Evolutionary conservation across 768 basidiomycete species (phyloP).

Genomic region (Termitomyces sp.): DNA sequence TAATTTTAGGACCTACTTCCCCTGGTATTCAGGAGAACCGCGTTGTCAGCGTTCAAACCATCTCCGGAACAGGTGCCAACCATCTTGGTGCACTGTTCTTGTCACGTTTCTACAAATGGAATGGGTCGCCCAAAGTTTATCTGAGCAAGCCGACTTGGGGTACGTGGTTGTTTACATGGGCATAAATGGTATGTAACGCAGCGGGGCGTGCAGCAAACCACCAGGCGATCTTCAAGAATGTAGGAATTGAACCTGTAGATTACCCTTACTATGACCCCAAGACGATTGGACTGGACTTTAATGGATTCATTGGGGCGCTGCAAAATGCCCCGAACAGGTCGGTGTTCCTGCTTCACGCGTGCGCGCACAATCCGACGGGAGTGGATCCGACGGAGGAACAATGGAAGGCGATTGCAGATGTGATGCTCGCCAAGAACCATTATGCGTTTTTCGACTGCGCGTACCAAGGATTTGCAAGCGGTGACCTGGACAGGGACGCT

Average conservation of each 20-base stretch:
- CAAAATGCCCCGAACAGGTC: slow-evolving; percentile 66
- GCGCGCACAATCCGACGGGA: slow-evolving; percentile 96
- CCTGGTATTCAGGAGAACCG: slow-evolving; percentile 65
- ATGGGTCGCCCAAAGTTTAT: slow-evolving; percentile 64
- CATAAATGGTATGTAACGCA: not conserved
- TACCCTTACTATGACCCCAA: slow-evolving; percentile 94
- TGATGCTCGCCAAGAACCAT: slow-evolving; percentile 68
- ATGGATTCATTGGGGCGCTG: slow-evolving; percentile 57
- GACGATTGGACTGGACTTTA: slow-evolving; percentile 82
- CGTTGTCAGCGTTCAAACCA: slow-evolving; percentile 82
- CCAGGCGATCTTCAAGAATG: slow-evolving; percentile 84
- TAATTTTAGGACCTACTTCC: slow-evolving; percentile 75
- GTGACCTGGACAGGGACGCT: slow-evolving; percentile 86
- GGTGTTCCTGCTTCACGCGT: slow-evolving; percentile 87
- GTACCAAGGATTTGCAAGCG: slow-evolving; percentile 96
- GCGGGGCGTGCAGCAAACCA: slow-evolving; percentile 67
- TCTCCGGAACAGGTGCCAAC: slow-evolving; percentile 95
- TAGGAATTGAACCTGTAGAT: slow-evolving; percentile 77
- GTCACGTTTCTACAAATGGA: slow-evolving; percentile 73
- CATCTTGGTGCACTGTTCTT: slow-evolving; percentile 89
- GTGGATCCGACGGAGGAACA: slow-evolving; percentile 89
- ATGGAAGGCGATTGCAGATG: slow-evolving; percentile 73
- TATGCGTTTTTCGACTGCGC: slow-evolving; percentile 94
- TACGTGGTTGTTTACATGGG: slow-evolving; percentile 26
- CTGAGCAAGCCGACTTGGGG: slow-evolving; percentile 96